Evolutionary conservation across 2,329 filamentous ascomycete genomes (phyloP), one percentile per base, ranked within the genome.

Genomic region (Cercospora sp.): DNA sequence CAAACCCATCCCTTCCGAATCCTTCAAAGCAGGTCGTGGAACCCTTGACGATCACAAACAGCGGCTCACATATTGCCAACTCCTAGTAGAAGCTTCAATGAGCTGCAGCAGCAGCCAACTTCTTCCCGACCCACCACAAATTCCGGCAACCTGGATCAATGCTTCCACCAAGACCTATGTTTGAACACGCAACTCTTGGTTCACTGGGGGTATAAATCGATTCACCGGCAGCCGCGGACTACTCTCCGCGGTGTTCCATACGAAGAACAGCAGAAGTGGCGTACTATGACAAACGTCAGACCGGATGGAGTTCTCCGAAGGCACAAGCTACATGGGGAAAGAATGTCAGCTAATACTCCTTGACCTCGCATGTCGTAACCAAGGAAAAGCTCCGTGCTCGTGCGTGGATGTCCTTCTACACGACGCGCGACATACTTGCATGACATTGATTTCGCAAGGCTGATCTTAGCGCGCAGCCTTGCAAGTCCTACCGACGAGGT

Each of bases 341-440:
- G 8, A 48, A 30, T 62, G 39, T 30, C 36, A 48, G 39, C 39
- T 62, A 62, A 62, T 51, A 31, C 36, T 31, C 60, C 36, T 48
- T 30, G 39, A n/a, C 28, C n/a, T 26, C 20, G 59, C 59, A 45
- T 45, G 33, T 18, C 60, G 60, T 39, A 48, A 51, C 60, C 39
- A 48, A 45, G 18, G 20, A 13, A 18, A n/a, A 33, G 31, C 31
- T 42, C 58, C 31, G 23, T 39, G 20, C 36, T 45, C 36, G 39
- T 48, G 20, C 13, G 20, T 62, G 10, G 6, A 30, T 18, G 18
- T 51, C 31, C 26, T 12, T 26, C 20, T 60, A 30, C 23, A 28
- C 48, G 48, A 55, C 23, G 48, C 48, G 48, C 48, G 48, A 55
- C 48, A 55, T 55, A 55, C 48, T 55, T 28, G 48, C 48, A 55